Base-by-base conservation (phyloP, 345 rosid genomes). In the Camelina hispida region DNA sequence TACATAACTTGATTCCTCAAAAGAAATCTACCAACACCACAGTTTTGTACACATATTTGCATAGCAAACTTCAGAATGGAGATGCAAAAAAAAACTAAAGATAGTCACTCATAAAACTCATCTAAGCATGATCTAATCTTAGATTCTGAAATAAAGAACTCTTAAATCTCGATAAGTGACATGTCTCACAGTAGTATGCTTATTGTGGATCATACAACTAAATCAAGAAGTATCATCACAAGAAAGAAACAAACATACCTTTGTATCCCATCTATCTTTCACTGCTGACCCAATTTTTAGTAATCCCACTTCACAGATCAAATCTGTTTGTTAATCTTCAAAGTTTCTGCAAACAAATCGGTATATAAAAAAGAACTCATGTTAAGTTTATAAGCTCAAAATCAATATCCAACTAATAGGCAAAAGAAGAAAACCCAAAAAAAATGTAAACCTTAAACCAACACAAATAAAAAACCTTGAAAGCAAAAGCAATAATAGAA, bases 71-170 rank as follows among this genome's bases (percentile, higher is more conserved):
- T 53, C 3, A 25, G 3, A 25, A 25, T 1, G 28, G 44, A 34
- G 50, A 69, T 57, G 43, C 4, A 22, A 46, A 44, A 7, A 9
- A 38, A 30, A 56, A 58, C n/a, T n/a, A 69, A 0, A 40, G 42
- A 54, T 1, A 53, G 9, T n/a, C 51, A 53, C 2, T 25, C 4
- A 25, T 25, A 48, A 6, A 9, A 0, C 12, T 40, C 16, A 23
- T 52, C 1, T 12, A 14, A 53, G 15, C 6, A 71, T 51, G 34
- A 40, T 16, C 11, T 25, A 42, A 52, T 62, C 53, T 25, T 16
- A 62, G 20, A 52, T 52, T 40, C 44, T 30, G 46, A 63, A 17
- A 64, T 54, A 8, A 73, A 63, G 22, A 72, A 51, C 9, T 12
- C 16, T 37, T 38, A 38, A 28, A 50, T 11, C 13, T 22, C n/a